These are phyloP conservation scores for Stemphylium beticola DNA, from an alignment of 2,329 filamentous ascomycete species.

Conservation along the genomic window DNA sequence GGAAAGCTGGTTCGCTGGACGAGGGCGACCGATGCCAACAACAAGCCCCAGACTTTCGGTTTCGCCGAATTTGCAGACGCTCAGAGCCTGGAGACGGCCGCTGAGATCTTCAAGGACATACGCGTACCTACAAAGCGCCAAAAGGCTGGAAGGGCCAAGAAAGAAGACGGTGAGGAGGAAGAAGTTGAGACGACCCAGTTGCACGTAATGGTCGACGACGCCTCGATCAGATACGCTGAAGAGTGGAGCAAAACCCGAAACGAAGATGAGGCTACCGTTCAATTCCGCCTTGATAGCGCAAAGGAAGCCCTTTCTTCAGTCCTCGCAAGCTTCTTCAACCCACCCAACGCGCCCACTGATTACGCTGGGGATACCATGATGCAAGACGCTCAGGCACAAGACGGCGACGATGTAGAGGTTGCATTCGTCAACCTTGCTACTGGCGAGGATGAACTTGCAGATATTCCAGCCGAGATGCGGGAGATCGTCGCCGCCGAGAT, in stretches of 20 bases:
- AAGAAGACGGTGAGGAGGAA: slow-evolving; percentile 49
- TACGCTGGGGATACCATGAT: slow-evolving; percentile 72
- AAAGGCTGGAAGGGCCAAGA: slow-evolving; percentile 53
- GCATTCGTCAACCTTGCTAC: slow-evolving; percentile 80
- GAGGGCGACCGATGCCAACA: slow-evolving; percentile 75
- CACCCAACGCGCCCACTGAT: slow-evolving; percentile 57
- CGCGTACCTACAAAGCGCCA: slow-evolving; percentile 83
- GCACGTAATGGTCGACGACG: slow-evolving; percentile 76
- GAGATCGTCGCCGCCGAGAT: slow-evolving; percentile 95
- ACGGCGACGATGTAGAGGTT: slow-evolving; percentile 74
- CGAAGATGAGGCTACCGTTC: slow-evolving; percentile 66
- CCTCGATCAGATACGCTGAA: slow-evolving; percentile 83
- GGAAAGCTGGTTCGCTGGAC: slow-evolving; percentile 87
- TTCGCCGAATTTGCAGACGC: slow-evolving; percentile 96
- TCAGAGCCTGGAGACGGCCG: slow-evolving; percentile 82
- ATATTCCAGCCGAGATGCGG: slow-evolving; percentile 95
- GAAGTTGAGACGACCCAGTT: slow-evolving; percentile 72
- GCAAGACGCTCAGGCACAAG: slow-evolving; percentile 63
- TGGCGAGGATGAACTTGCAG: slow-evolving; percentile 88
- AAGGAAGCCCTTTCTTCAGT: slow-evolving; percentile 71
- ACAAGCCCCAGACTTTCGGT: slow-evolving; percentile 85
- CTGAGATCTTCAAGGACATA: slow-evolving; percentile 82
- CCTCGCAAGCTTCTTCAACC: slow-evolving; percentile 75
- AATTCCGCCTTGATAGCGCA: slow-evolving; percentile 73
- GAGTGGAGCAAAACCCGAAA: slow-evolving; percentile 73